A percentile compares a stretch with the other conserved stretches of the same genome.
Conservation (phyloP, 331 rosid species). For the Stylosanthes scabra region DNA sequence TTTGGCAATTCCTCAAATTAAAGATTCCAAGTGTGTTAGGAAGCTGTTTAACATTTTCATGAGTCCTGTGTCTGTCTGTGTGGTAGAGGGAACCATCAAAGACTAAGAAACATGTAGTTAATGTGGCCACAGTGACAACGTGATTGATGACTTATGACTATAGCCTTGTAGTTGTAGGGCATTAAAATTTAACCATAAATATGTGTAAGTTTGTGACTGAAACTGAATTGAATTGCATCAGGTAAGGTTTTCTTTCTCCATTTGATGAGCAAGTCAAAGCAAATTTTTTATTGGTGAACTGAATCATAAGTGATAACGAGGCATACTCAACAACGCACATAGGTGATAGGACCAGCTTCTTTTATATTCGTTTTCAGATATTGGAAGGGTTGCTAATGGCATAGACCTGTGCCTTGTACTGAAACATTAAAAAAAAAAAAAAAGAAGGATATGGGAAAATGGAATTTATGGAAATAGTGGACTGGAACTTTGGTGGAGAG, state of each 20-base stretch:
- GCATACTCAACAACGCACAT: no score
- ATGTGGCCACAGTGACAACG: slow-evolving; percentile 7
- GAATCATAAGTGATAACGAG: not conserved
- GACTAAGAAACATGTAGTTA: not conserved
- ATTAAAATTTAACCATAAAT: slow-evolving; percentile 27
- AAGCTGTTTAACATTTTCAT: not conserved
- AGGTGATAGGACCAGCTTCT: slow-evolving; percentile 1
- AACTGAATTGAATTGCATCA: slow-evolving; percentile 43
- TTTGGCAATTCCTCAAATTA: slow-evolving; percentile 26
- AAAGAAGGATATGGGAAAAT: no score
- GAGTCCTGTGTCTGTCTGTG: no score
- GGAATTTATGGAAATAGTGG: no score
- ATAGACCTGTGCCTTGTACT: no score
- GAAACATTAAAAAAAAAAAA: no score
- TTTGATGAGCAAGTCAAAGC: not conserved
- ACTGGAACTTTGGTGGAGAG: no score
- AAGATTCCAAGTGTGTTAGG: not conserved
- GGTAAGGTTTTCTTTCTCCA: slow-evolving; percentile 14
- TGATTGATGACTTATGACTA: slow-evolving; percentile 12
- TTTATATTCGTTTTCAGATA: not conserved
- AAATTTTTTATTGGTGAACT: not conserved
- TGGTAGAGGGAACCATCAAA: slow-evolving; percentile 16
- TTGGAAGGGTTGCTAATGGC: not conserved
- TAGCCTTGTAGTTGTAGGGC: not conserved
- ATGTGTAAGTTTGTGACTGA: slow-evolving; percentile 32